phyloP scores from a whole-genome alignment of 306 rosid genomes.

The Morella rubra region DNA sequence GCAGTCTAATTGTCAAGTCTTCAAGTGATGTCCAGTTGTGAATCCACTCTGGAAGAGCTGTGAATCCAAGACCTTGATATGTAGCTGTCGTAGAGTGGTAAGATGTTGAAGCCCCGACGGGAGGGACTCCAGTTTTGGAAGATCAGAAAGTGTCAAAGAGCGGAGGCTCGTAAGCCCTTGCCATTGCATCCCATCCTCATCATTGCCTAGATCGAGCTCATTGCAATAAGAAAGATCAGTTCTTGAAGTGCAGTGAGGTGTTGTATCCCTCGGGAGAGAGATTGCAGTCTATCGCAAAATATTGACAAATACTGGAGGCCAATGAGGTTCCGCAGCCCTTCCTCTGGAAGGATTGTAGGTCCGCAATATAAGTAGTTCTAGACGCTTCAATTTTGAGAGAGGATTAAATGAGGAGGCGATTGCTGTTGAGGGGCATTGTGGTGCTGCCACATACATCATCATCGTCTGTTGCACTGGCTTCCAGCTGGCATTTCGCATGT shows the following conservation, averaged over 20 bases:
- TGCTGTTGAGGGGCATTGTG: background rate
- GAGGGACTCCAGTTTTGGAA: background rate
- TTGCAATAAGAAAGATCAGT: rapidly evolving
- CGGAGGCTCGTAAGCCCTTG: background rate
- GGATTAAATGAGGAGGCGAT: background rate
- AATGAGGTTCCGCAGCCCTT: background rate
- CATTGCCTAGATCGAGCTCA: constrained; percentile 3
- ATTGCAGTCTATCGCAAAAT: rapidly evolving
- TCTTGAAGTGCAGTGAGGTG: background rate
- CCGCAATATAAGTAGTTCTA: background rate
- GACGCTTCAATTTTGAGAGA: background rate
- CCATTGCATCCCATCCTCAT: background rate
- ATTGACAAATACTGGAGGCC: background rate
- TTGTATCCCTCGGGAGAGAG: background rate
- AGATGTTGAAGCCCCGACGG: background rate
- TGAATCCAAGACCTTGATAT: too few relatives aligned
- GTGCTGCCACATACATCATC: background rate
- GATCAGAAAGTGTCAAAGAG: background rate
- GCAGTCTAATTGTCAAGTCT: too few relatives aligned
- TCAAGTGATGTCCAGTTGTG: too few relatives aligned
- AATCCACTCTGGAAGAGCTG: too few relatives aligned
- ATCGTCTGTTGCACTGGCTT: background rate
- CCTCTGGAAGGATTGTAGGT: background rate
- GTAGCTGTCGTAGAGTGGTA: background rate
- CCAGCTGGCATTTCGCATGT: background rate